These are phyloP conservation scores for Lactifluus hygrophoroides DNA, from an alignment of 768 basidiomycete species.

Conservation along the genomic window DNA sequence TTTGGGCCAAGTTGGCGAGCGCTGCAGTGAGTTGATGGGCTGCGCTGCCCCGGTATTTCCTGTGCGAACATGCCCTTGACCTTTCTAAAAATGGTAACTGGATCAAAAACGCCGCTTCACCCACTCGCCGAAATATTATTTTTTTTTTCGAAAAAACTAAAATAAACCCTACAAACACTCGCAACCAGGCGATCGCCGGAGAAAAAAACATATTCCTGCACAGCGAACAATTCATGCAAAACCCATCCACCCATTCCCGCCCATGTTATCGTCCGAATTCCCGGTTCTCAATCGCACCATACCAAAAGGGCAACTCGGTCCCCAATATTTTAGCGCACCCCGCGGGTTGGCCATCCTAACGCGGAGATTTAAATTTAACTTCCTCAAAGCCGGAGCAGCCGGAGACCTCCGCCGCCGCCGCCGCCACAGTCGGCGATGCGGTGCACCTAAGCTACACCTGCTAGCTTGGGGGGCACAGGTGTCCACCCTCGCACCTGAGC, in stretches of 20 bases:
- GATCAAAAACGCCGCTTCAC: constrained; percentile 5
- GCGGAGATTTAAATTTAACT: constrained; percentile 1
- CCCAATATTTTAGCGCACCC: not conserved
- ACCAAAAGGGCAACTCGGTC: constrained; percentile 16
- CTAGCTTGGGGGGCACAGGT: not conserved
- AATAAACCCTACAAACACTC: not conserved
- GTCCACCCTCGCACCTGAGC: not conserved
- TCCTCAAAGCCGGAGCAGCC: constrained; percentile 2
- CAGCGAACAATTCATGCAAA: no score
- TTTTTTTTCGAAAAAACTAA: not conserved
- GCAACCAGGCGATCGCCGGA: not conserved
- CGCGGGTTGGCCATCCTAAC: not conserved
- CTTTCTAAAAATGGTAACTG: constrained; percentile 7
- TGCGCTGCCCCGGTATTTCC: no score
- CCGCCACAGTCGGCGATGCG: not conserved
- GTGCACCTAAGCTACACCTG: not conserved
- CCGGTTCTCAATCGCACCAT: constrained; percentile 3
- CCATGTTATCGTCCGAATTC: not conserved
- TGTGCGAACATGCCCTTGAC: no score
- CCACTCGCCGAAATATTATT: not conserved
- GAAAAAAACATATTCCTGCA: no score
- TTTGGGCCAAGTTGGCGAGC: not conserved
- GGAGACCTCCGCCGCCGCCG: constrained; percentile 2
- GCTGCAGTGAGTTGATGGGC: not conserved
- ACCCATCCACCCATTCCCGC: not conserved